phyloP scores from a whole-genome alignment of 371 early-diverging fungal species.

The Haplosporangium sp. region DNA sequence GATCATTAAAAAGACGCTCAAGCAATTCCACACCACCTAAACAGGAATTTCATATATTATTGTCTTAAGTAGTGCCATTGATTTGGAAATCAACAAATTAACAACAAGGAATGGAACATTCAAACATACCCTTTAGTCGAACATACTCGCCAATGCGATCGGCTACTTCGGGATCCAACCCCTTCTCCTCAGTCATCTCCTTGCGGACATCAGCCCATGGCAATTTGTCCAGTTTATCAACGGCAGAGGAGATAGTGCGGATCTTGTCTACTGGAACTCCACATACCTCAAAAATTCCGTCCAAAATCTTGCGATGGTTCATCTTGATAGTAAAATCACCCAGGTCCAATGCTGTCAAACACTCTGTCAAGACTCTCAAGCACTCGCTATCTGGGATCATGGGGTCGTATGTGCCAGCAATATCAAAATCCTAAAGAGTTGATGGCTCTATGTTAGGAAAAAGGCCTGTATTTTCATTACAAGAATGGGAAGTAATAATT shows the following conservation, averaged over 20 bases:
- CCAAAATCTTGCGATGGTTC: conserved; percentile 97
- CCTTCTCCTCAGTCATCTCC: conserved; percentile 96
- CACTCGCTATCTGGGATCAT: conserved; percentile 99
- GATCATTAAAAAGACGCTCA: conserved; percentile 73
- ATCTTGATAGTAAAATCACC: conserved; percentile 93
- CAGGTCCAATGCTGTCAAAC: conserved; percentile 81
- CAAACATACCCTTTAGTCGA: conserved; percentile 72
- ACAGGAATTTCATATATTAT: background rate
- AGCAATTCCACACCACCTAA: conserved; percentile 82
- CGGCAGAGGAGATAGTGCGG: conserved; percentile 95
- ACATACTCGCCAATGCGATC: conserved; percentile 94
- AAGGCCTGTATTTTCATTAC: no score
- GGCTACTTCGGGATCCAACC: conserved; percentile 81
- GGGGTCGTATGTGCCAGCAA: conserved; percentile 95
- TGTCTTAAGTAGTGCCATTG: background rate
- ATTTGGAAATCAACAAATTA: background rate
- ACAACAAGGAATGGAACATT: background rate
- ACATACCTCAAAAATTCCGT: conserved; percentile 95
- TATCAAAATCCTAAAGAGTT: conserved; percentile 91
- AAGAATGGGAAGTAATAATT: background rate
- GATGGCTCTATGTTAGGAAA: no score
- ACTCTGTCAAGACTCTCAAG: conserved; percentile 87
- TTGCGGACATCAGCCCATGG: conserved; percentile 96
- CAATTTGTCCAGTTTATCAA: conserved; percentile 98
- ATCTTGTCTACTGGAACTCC: conserved; percentile 93